A percentile compares a stretch with the other conserved stretches of the same genome.
Conservation (phyloP, 768 basidiomycete genomes). For the Serendipita sp. region DNA sequence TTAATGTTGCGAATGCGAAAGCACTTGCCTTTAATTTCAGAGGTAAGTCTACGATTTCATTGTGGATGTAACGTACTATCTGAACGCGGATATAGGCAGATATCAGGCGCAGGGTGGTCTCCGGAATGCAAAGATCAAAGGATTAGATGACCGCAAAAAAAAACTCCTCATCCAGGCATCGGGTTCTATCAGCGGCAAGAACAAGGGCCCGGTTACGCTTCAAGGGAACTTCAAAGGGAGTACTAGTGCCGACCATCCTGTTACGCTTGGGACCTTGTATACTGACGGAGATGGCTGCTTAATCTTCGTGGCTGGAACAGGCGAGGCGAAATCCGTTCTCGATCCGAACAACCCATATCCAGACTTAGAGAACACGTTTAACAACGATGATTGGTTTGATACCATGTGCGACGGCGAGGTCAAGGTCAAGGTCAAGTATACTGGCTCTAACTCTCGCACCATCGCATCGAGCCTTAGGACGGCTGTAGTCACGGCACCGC, state of each 20-base stretch:
- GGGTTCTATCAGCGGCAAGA: not conserved
- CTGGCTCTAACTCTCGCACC: not conserved
- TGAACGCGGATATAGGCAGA: no score
- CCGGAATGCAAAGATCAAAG: no score
- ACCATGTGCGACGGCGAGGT: constrained; percentile 21
- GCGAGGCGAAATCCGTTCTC: constrained; percentile 13
- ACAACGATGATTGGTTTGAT: constrained; percentile 22
- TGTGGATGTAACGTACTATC: no score
- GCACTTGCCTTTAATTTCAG: constrained; percentile 12
- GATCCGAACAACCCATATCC: constrained; percentile 9
- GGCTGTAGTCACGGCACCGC: constrained; percentile 17
- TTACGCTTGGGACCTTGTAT: constrained; percentile 15
- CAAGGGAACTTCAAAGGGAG: constrained; percentile 15
- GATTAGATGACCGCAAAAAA: no score
- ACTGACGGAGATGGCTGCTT: constrained; percentile 19
- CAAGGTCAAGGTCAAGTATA: constrained; percentile 13
- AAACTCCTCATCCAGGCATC: no score
- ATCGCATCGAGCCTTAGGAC: constrained; percentile 11
- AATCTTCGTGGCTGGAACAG: constrained; percentile 19
- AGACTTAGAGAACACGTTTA: constrained; percentile 18
- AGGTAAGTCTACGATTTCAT: constrained; percentile 7
- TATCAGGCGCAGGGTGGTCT: no score
- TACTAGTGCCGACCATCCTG: constrained; percentile 1
- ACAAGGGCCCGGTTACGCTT: constrained; percentile 8
- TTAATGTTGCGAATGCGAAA: constrained; percentile 23